Evolutionary conservation across 495 filamentous ascomycete species (phyloP), one percentile per base, ranked within the genome.

Genomic region (Parachaetomium inaequale): DNA sequence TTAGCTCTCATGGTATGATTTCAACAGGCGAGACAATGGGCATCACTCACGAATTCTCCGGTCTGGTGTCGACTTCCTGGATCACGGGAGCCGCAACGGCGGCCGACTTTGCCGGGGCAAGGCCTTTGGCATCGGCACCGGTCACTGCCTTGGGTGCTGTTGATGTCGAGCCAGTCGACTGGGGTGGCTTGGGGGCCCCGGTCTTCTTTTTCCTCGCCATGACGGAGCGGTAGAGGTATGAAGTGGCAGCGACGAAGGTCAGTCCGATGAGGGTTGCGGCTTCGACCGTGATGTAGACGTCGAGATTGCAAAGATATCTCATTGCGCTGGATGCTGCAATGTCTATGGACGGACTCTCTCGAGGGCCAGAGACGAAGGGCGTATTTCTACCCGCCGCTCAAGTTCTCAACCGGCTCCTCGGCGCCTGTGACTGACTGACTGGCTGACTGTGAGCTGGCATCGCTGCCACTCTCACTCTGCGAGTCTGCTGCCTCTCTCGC

Each of bases 131-230:
- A 55, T 55, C 45, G 50, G 36, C 55, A n/a, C 59, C 52, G 32
- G 55, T 28, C n/a, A 47, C 59, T 34, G 32, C 32, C 32, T 34
- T 34, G 32, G 32, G 32, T 25, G 52, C 25, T 32, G 52, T 25
- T 23, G 53, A 29, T 17, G 53, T 29, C 38, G 36, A 56, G 21
- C 45, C 36, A 1, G 53, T 38, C 56, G 59, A 47, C 56, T 64
- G 60, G 21, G 45, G 32, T 29, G 55, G 29, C 60, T 63, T 67
- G 63, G 65, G 28, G 51, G 55, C 60, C 25, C 63, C 63, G 64
- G 57, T 65, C 68, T 70, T 72, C 50, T 58, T 72, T 59, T 61
- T 67, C 51, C 58, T 67, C 49, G 70, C 70, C 70, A 72, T 72
- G 61, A 29, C 58, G 49, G 62, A 43, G 38, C 12, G 65, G 63